Base-by-base conservation (phyloP, 2,329 filamentous ascomycete genomes). In the Lasiodiplodia theobromae region DNA sequence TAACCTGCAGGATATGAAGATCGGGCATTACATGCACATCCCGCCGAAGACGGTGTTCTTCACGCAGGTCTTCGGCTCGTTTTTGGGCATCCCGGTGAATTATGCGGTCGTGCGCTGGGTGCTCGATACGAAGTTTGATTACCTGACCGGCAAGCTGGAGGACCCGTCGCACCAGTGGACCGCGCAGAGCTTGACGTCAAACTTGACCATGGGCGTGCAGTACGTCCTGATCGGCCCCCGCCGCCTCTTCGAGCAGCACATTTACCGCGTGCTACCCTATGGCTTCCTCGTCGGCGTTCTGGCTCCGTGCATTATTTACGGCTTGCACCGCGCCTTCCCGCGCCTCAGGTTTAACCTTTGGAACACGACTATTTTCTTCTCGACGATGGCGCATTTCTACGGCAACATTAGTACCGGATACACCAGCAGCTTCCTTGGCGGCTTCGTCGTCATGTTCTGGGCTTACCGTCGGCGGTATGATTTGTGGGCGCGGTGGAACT, bases 21-120 rank as follows among this genome's bases (percentile, higher is more conserved):
- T 89, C n/a, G 87, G 87, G 0, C 87, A 89, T 71, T 89, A 89
- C 71, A 87, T 88, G 84, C 86, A 89, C 66, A 82, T 89, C 0
- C 86, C 87, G 0, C 87, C 87, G 1, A 84, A 85, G 14, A 80
- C 84, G 0, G 84, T 89, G 6, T 89, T 90, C 78, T 87, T 89
- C 74, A 86, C 86, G 1, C 87, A 89, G 72, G 80, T 89, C 4
- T 87, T 89, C 38, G 88, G 86, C 3, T 86, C 85, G 18, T 77
- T 87, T 8, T 79, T 89, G 52, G 87, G 87, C 5, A 82, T 89
- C 7, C 87, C 87, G 0, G 84, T 89, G 71, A 88, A 89, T 73
- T 89, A 89, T 66, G 87, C 81, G 5, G 86, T 88, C 25, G 84
- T 89, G 56, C 83, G 85, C 49, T 89, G 87, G 88, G 83, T 89